Conservation (phyloP, 768 basidiomycete genomes). For the Boletus vinaceobasis region DNA sequence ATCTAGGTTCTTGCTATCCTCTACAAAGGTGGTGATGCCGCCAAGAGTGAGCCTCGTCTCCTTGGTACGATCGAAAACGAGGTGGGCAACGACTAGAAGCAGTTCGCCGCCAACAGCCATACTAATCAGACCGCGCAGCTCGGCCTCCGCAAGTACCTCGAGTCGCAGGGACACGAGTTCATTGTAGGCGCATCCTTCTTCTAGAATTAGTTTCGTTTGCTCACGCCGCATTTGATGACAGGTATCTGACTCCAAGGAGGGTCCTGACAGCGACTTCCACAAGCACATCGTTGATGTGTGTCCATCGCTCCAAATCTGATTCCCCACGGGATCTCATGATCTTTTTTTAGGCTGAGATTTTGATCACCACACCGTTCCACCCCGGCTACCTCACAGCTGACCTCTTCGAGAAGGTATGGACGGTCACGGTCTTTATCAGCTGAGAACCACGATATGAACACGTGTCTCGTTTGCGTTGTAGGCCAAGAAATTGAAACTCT, state of each 20-base stretch:
- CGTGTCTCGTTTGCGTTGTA: conserved; percentile 26
- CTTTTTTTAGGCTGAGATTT: conserved; percentile 59
- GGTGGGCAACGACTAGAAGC: conserved; percentile 34
- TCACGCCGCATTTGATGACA: conserved; percentile 25
- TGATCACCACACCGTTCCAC: conserved; percentile 86
- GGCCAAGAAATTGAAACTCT: conserved; percentile 87
- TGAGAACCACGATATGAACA: not conserved
- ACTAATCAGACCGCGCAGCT: conserved; percentile 43
- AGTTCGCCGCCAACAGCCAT: not conserved
- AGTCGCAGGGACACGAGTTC: conserved; percentile 69
- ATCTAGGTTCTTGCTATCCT: conserved; percentile 68
- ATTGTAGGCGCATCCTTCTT: conserved; percentile 42
- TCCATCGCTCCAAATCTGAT: conserved; percentile 4
- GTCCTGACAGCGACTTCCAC: conserved; percentile 74
- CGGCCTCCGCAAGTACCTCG: conserved; percentile 67
- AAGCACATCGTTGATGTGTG: conserved; percentile 78
- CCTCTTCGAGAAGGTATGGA: conserved; percentile 58
- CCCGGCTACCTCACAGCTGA: conserved; percentile 80
- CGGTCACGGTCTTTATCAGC: not conserved
- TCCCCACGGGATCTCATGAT: conserved; percentile 11
- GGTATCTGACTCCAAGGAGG: conserved; percentile 83
- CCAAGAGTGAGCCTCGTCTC: conserved; percentile 67
- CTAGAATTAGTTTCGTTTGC: not conserved
- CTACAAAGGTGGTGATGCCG: conserved; percentile 65
- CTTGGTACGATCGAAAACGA: conserved; percentile 80